A percentile compares a stretch with the other conserved stretches of the same genome.
phyloP scores from a whole-genome alignment of 169 alveolate genomes.

The Theileria equi region DNA sequence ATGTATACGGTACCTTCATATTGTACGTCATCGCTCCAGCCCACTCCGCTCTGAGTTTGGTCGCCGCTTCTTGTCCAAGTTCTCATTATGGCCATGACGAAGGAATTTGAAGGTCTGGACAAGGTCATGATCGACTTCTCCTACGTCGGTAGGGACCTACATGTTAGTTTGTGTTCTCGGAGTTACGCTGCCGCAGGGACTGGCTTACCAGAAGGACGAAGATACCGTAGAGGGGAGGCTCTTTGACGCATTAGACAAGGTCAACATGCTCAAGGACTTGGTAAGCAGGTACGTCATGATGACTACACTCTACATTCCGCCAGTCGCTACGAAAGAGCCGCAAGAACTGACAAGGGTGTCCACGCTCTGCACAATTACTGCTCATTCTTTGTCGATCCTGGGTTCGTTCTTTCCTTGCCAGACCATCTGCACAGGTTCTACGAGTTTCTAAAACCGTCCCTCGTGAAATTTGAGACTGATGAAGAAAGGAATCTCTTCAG shows the following conservation, averaged over 20 bases:
- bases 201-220: slow-evolving; percentile 29
- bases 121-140: slow-evolving; percentile 35
- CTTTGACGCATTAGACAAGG: slow-evolving; percentile 15
- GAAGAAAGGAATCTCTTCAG: too few species aligned
- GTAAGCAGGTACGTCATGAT: neutral
- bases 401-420: slow-evolving; percentile 10
- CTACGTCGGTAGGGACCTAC: slow-evolving; percentile 38
- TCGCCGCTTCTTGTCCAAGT: too few species aligned
- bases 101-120: too few species aligned
- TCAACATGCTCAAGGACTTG: slow-evolving; percentile 5
- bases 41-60: too few species aligned
- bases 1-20: too few species aligned
- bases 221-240: slow-evolving; percentile 35
- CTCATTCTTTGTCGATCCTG: slow-evolving; percentile 29
- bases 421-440: too few species aligned
- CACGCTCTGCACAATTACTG: slow-evolving; percentile 43
- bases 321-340: slow-evolving; percentile 39
- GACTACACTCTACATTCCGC: neutral
- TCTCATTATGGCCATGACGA: too few species aligned
- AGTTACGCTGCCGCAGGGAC: neutral
- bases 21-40: too few species aligned
- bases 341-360: slow-evolving; percentile 25
- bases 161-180: neutral
- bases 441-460: too few species aligned
- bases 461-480: too few species aligned